Evolutionary conservation across 306 rosid genomes (phyloP), one percentile per base, ranked within the genome.

Genomic region (Ormosia semicastrata): DNA sequence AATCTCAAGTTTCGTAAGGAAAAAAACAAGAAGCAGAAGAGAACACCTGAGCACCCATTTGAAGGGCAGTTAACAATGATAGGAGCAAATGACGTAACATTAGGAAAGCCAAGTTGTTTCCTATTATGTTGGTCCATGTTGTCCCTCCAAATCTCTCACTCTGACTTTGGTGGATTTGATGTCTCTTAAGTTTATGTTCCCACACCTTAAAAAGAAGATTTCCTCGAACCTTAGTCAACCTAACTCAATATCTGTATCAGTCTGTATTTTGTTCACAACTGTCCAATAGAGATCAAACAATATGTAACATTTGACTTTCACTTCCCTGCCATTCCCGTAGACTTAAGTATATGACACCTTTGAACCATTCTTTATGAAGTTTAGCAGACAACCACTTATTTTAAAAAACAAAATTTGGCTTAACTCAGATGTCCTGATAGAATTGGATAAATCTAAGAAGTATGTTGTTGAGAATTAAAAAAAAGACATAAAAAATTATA

Each of bases 221-320:
- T 83, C 54, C 7, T 5, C 7, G 66, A 73, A 50, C 83, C 75
- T 44, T 68, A 78, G 90, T 90, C 88, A 87, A 86, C 83, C 75
- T 64, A 84, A 71, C 70, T 71, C 75, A 79, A 84, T 85, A 78
- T 87, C 91, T 82, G 29, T 90, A 82, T 82, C 89, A 81, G 77
- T 75, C 81, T 84, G 66, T 33, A 3, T 8, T 82, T 64, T 40
- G 75, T 87, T 86, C 91, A 80, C 76, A 93, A 83, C 91, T 90
- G 43, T 93, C 89, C 92, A 88, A 71, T 62, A 34, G 30, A 65
- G 46, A 77, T 87, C 87, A 71, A 80, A 90, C 93, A 85, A 66
- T 73, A 80, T 78, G 84, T 67, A 78, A 84, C 87, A 24, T 87
- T 93, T 87, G 94, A 93, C 94, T 87, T 91, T 77, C 89, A 86